A percentile compares a stretch with the other conserved stretches of the same genome.
Conservation (phyloP, 2,329 filamentous ascomycete genomes). For the Phaeosphaeria sp. region DNA sequence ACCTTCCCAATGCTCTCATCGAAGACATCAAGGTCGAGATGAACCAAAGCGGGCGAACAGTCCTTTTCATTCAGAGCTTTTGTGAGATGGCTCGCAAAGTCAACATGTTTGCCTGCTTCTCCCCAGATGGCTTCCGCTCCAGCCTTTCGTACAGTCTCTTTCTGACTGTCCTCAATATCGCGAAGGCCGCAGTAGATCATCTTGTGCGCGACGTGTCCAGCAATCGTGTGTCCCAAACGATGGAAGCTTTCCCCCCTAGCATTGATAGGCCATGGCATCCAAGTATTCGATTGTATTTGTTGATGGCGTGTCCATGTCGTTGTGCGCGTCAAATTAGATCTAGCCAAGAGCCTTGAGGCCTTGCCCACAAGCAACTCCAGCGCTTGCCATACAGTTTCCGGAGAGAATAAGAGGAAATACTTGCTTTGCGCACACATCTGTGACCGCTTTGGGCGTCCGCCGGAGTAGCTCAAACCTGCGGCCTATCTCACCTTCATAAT, state of each 20-base stretch:
- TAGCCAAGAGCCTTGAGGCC: constrained; percentile 30
- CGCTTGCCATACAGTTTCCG: constrained; percentile 49
- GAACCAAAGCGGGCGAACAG: constrained; percentile 33
- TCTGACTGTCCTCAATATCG: constrained; percentile 37
- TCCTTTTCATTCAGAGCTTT: constrained; percentile 3
- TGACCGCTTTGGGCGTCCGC: constrained; percentile 44
- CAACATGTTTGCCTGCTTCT: constrained; percentile 1
- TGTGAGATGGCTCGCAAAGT: constrained; percentile 10
- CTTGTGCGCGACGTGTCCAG: constrained; percentile 26
- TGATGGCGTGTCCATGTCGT: constrained; percentile 50
- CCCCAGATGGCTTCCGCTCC: constrained; percentile 25
- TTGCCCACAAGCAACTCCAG: constrained; percentile 48
- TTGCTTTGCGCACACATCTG: constrained; percentile 23
- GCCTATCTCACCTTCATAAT: constrained; percentile 51
- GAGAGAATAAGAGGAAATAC: constrained; percentile 51
- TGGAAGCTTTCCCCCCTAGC: constrained; percentile 46
- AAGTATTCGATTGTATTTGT: constrained; percentile 48
- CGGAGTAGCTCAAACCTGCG: constrained; percentile 51
- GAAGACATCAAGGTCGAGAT: constrained; percentile 48
- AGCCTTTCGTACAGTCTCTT: constrained; percentile 37
- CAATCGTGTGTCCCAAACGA: constrained; percentile 39
- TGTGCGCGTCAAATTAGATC: constrained; percentile 55
- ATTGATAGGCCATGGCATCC: constrained; percentile 48
- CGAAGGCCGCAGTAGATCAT: constrained; percentile 32
- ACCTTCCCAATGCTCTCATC: constrained; percentile 45